Conservation (phyloP, 352 stramenopile species). For the Phytophthora boehmeriae region DNA sequence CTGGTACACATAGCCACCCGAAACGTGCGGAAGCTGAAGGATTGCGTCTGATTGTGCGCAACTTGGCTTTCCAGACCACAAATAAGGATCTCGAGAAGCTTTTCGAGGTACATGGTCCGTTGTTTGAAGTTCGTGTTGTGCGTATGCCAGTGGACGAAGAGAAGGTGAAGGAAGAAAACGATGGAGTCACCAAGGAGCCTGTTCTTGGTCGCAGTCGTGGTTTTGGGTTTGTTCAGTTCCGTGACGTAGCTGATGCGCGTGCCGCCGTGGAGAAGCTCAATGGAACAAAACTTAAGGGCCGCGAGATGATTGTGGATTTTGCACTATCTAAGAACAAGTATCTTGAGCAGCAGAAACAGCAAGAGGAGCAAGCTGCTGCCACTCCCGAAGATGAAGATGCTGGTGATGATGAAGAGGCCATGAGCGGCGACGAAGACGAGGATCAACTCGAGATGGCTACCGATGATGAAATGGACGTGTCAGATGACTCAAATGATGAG, state of each 20-base stretch:
- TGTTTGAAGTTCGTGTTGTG: constrained; percentile 79
- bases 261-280: constrained; percentile 77
- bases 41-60: constrained; percentile 83
- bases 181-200: constrained; percentile 20
- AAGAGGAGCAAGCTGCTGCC: constrained; percentile 39
- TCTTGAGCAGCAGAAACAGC: constrained; percentile 73
- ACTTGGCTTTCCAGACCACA: constrained; percentile 81
- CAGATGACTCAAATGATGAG: constrained; percentile 37
- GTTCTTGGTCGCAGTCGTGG: constrained; percentile 70
- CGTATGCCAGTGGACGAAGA: constrained; percentile 70
- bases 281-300: constrained; percentile 77
- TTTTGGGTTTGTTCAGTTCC: constrained; percentile 88
- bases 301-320: constrained; percentile 89
- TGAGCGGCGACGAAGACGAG: constrained; percentile 50
- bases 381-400: constrained; percentile 21
- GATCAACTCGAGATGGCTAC: constrained; percentile 57
- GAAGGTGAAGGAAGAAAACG: constrained; percentile 32
- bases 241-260: constrained; percentile 62
- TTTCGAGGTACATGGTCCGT: constrained; percentile 64
- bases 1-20: constrained; percentile 26
- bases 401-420: constrained; percentile 38
- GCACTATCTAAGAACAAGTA: constrained; percentile 84
- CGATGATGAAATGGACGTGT: constrained; percentile 43
- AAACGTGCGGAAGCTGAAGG: constrained; percentile 53
- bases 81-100: constrained; percentile 75